Evolutionary conservation across 345 rosid species (phyloP).

Genomic region (Brassica incana): DNA sequence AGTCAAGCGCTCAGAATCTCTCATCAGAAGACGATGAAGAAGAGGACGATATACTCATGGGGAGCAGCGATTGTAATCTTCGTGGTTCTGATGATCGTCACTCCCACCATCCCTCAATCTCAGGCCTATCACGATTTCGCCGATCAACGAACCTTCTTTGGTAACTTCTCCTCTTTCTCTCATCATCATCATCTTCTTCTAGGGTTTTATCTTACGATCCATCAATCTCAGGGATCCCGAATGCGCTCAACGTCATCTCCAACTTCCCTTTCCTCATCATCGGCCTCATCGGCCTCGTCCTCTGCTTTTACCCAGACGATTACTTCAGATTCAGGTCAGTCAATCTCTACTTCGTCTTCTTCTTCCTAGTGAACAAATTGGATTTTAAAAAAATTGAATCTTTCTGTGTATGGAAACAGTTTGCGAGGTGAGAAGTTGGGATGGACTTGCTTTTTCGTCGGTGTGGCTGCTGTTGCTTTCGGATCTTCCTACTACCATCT

Average conservation of each 20-base stretch:
- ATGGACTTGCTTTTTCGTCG: conserved; percentile 81
- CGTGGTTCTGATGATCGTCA: conserved; percentile 76
- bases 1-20: conserved; percentile 35
- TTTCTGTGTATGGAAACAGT: conserved; percentile 41
- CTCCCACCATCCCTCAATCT: conserved; percentile 83
- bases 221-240: conserved; percentile 71
- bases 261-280: conserved; percentile 91
- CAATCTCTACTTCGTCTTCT: background rate
- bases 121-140: conserved; percentile 89
- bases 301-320: conserved; percentile 67
- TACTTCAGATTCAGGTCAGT: conserved; percentile 65
- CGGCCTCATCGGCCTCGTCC: conserved; percentile 76
- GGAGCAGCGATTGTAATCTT: conserved; percentile 66
- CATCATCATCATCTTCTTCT: background rate
- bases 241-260: conserved; percentile 73
- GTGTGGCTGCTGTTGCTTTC: conserved; percentile 78
- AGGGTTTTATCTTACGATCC: background rate
- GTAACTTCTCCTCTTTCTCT: conserved; percentile 36
- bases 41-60: conserved; percentile 59
- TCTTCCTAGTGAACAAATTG: background rate
- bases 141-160: conserved; percentile 77
- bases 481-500: conserved; percentile 96
- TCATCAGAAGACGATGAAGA: conserved; percentile 48
- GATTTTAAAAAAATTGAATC: background rate
- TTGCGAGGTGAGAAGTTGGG: conserved; percentile 88